A percentile compares a stretch with the other conserved stretches of the same genome.
Evolutionary conservation across 2,329 filamentous ascomycete genomes (phyloP).

Genomic region (Aureobasidium sp.): DNA sequence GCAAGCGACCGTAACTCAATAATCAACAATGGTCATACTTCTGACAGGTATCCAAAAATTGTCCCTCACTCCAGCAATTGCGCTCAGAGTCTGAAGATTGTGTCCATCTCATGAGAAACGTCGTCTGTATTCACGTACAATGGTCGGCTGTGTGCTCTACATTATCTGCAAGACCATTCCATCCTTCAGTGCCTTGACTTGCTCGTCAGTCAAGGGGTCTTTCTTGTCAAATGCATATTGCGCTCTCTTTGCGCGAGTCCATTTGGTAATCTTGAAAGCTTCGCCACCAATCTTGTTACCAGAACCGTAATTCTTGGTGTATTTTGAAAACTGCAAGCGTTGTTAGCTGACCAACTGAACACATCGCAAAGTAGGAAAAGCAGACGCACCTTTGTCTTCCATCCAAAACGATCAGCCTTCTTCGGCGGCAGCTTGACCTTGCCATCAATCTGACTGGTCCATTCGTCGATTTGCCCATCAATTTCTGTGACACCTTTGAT

Average conservation of each 20-base stretch:
- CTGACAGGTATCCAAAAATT: too few relatives aligned
- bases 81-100: too few relatives aligned
- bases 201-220: not conserved
- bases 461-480: not conserved
- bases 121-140: too few relatives aligned
- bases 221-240: not conserved
- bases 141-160: too few relatives aligned
- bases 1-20: too few relatives aligned
- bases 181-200: not conserved
- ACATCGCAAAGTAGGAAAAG: not conserved
- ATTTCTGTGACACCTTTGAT: not conserved
- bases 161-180: conserved; percentile 17
- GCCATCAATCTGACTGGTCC: not conserved
- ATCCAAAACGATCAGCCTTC: conserved; percentile 1
- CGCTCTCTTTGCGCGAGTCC: not conserved
- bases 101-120: too few relatives aligned
- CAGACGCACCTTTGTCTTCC: not conserved
- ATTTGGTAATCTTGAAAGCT: not conserved
- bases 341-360: not conserved
- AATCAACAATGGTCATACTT: too few relatives aligned
- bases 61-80: too few relatives aligned
- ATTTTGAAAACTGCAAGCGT: not conserved
- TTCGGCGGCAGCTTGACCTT: conserved; percentile 4
- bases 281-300: not conserved
- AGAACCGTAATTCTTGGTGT: not conserved